Evolutionary conservation across 2,329 filamentous ascomycete genomes (phyloP).

Genomic region (Metarhizium sp.): DNA sequence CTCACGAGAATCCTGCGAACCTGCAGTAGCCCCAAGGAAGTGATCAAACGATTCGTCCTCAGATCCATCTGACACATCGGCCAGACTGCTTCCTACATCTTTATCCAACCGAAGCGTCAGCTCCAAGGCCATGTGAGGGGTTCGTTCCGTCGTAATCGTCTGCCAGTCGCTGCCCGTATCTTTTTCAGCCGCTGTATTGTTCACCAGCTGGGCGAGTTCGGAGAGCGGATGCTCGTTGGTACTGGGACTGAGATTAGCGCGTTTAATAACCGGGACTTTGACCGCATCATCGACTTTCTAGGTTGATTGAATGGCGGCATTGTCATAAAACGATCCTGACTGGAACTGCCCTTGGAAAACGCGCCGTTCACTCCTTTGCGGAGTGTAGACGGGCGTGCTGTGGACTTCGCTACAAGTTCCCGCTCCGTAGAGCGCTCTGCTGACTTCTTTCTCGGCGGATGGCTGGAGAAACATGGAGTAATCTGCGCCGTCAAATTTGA

Average conservation of each 20-base stretch:
- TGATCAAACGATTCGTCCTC: slow-evolving; percentile 10
- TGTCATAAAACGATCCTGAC: slow-evolving; percentile 25
- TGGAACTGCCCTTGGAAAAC: background rate
- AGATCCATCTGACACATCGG: slow-evolving; percentile 31
- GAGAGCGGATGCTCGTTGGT: slow-evolving; percentile 5
- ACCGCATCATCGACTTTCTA: slow-evolving; percentile 32
- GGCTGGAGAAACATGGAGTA: slow-evolving; percentile 29
- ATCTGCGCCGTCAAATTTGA: slow-evolving; percentile 32
- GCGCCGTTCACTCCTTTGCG: background rate
- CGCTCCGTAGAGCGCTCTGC: slow-evolving; percentile 25
- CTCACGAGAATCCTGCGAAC: background rate
- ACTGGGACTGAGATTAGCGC: background rate
- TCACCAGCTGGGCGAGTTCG: background rate
- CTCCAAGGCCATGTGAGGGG: slow-evolving; percentile 12
- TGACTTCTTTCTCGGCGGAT: slow-evolving; percentile 33
- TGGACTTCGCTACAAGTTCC: slow-evolving; percentile 12
- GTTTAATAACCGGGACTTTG: slow-evolving; percentile 22
- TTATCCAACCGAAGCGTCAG: slow-evolving; percentile 13
- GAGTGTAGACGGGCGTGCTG: slow-evolving; percentile 2
- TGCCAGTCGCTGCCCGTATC: slow-evolving; percentile 25
- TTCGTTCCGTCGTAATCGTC: slow-evolving; percentile 24
- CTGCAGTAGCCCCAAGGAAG: slow-evolving; percentile 1
- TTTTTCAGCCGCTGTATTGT: slow-evolving; percentile 7
- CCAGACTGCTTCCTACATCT: slow-evolving; percentile 33
- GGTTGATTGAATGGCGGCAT: slow-evolving; percentile 25